Base-by-base conservation (phyloP, 139 green algal species). In the Tetraselmis chui region DNA sequence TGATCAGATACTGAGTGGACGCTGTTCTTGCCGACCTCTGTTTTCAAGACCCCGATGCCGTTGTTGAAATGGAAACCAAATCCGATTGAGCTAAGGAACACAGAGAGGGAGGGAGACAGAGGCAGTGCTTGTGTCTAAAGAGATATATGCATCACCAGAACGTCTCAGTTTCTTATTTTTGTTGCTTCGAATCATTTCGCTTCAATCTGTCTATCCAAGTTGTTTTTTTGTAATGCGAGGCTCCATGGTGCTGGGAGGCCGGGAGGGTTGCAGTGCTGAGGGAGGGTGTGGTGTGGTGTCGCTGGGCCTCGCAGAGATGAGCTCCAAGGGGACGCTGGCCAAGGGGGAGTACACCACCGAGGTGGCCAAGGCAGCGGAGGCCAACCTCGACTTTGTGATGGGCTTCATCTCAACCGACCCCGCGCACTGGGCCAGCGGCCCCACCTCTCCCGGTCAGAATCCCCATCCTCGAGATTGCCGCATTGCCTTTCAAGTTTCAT, bases 341-440 rank as follows among this genome's bases (percentile, higher is more conserved):
- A 89, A 76, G n/a, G 95, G 93, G 11, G 45, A 18, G 0, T 99
- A 99, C 92, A 98, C 95, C 1, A 88, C 94, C 28, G 88, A 89
- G 32, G 94, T 97, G 74, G 91, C 92, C 1, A 79, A 87, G 59
- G 94, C 95, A 1, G 96, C 96, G 0, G 87, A 91, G 75, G 82
- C 88, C 58, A 78, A 75, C 58, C 29, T 80, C 28, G 97, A 99
- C 86, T 99, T 98, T 90, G 97, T 99, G 59, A 99, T 99, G 89
- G 97, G 97, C 45, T 99, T 97, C 92, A 99, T 99, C 83, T 97
- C 91, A 0, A 87, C 94, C 75, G 94, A 93, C 23, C 97, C 97
- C 1, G 88, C 91, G 24, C 80, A 79, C 23, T 99, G 97, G 97
- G 83, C 85, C 23, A 78, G 78, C 59, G 89, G 89, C 0, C 88